Base-by-base conservation (phyloP, 2,329 filamentous ascomycete genomes). In the Rutstroemia sp. region DNA sequence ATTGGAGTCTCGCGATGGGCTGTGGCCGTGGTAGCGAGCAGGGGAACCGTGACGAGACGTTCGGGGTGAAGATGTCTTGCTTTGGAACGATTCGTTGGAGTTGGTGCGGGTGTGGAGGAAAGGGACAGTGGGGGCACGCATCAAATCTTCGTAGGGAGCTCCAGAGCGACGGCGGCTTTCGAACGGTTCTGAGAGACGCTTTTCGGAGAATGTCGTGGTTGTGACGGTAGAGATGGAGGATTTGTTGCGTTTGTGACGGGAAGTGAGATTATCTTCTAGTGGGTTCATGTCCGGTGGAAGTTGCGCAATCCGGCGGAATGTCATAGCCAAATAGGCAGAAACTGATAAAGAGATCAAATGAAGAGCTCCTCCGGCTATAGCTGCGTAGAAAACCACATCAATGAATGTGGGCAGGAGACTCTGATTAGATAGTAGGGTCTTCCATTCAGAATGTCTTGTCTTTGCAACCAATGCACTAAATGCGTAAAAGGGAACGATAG, bases 221-320 rank as follows among this genome's bases (percentile, higher is more conserved):
- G 65, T 61, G 23, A 56, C 54, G 2, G 60, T 63, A n/a, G 67
- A 68, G 7, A 69, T 62, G 5, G 67, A 69, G 12, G 79, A 81
- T 63, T 81, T 83, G 69, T 88, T 92, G 67, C 87, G 83, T 76
- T 91, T 92, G 73, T 95, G 90, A 23, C 86, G 82, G 10, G 89
- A 85, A 1, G 91, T 96, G 57, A 95, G 75, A 66, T 92, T 86
- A 62, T 88, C 83, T 69, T 96, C 92, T 14, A 97, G 78, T 1
- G 92, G 92, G 69, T 97, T 97, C 88, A 96, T 90, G 67, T 97
- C 92, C 0, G 92, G 92, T 5, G 92, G 92, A 70, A 96, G 79
- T 19, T 79, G 77, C 5, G 85, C 78, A 65, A 97, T 96, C 67
- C 88, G 87, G 42, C 86, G 82, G 81, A 96, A 97, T 63, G 87